Percentiles rank a stretch among this genome's conserved stretches.
These are phyloP conservation scores for Nicotiana paniculata DNA, from an alignment of 257 asterid genomes.

Conservation along the genomic window DNA sequence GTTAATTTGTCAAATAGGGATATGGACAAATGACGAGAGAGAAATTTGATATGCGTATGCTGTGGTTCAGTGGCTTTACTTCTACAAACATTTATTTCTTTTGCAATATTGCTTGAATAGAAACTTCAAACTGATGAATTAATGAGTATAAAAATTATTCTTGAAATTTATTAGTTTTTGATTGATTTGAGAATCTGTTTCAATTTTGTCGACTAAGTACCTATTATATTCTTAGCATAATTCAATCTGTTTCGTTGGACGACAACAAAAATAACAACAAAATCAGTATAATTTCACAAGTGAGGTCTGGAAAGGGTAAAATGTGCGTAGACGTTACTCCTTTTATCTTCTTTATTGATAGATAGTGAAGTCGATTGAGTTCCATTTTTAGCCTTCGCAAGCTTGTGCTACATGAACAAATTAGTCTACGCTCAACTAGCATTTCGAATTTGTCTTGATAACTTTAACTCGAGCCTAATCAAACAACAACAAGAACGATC, in stretches of 20 bases:
- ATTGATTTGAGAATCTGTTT: neutral
- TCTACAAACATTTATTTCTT: neutral
- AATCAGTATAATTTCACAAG: accelerated
- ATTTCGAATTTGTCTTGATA: no score
- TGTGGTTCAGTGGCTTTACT: neutral
- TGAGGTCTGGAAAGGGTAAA: accelerated
- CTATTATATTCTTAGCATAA: neutral
- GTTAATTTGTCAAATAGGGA: neutral
- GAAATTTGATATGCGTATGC: neutral
- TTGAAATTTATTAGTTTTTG: neutral
- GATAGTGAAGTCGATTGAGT: no score
- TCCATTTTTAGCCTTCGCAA: no score
- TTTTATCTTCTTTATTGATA: no score
- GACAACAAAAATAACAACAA: no score
- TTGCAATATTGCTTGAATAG: neutral
- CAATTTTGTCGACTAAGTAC: neutral
- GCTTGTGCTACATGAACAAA: no score
- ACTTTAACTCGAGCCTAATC: neutral
- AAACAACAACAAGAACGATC: neutral
- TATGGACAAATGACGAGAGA: neutral
- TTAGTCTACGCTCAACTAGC: no score
- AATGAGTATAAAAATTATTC: neutral
- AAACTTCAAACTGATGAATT: neutral
- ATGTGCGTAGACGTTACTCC: accelerated
- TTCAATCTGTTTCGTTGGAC: no score